Evolutionary conservation across 192 early-diverging fungal genomes (phyloP).

Genomic region (Coemansia furcata): DNA sequence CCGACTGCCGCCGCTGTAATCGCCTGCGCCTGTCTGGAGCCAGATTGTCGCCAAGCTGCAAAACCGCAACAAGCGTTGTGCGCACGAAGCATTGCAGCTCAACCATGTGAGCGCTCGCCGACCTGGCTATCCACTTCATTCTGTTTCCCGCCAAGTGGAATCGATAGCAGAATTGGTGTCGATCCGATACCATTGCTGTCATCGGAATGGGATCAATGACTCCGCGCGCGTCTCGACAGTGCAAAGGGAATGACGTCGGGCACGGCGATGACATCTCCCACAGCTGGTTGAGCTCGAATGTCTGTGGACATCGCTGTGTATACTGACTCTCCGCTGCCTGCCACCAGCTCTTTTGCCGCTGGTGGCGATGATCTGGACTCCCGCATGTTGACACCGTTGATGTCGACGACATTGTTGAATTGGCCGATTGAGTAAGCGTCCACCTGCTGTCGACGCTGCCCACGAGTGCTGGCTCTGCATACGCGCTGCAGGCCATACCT

Average conservation of each 20-base stretch:
- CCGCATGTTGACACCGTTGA: background rate
- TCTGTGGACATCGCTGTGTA: conserved; percentile 3
- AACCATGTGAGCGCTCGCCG: background rate
- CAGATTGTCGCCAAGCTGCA: conserved; percentile 14
- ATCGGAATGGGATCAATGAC: conserved; percentile 40
- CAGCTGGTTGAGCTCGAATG: conserved; percentile 21
- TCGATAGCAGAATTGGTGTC: conserved; percentile 52
- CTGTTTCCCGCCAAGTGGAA: conserved; percentile 39
- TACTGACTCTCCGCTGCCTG: background rate
- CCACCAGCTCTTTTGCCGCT: background rate
- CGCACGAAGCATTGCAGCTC: conserved; percentile 48
- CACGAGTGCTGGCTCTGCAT: background rate
- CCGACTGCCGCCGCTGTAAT: background rate
- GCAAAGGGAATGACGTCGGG: conserved; percentile 35
- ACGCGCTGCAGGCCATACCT: background rate
- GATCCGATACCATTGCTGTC: conserved; percentile 44
- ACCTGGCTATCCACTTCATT: conserved; percentile 40
- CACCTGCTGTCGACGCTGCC: background rate
- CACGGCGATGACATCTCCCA: conserved; percentile 50
- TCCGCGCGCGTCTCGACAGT: conserved; percentile 49
- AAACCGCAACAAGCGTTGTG: conserved; percentile 22
- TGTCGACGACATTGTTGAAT: background rate
- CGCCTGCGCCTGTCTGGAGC: background rate
- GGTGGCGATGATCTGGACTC: background rate
- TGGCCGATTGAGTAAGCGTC: background rate